phyloP scores from a whole-genome alignment of 441 rosid genomes.

The Pelargonium fulgidum region DNA sequence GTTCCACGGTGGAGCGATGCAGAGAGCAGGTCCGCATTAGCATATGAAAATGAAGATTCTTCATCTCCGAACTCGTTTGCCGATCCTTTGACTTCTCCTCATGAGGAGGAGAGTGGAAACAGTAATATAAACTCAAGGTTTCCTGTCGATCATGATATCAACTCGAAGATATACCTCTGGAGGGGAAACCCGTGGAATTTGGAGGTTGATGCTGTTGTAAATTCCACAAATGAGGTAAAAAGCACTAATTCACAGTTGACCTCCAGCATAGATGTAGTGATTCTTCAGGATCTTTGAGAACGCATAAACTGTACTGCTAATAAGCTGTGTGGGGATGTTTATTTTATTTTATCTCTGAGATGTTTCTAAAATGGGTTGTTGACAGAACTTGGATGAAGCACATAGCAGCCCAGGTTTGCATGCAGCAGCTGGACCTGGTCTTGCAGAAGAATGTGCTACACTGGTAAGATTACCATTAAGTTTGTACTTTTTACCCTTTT shows the following conservation, averaged over 20 bases:
- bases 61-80: constrained; percentile 57
- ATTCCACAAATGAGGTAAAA: constrained; percentile 88
- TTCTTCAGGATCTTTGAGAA: neutral
- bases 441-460: constrained; percentile 90
- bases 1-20: constrained; percentile 90
- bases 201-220: constrained; percentile 98
- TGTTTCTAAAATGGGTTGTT: constrained; percentile 25
- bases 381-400: constrained; percentile 87
- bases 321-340: neutral
- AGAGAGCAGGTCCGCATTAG: constrained; percentile 57
- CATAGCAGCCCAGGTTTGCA: constrained; percentile 94
- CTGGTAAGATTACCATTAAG: constrained; percentile 42
- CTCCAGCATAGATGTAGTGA: neutral
- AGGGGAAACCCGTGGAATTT: constrained; percentile 99
- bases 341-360: constrained; percentile 12
- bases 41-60: constrained; percentile 56
- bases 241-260: neutral
- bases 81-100: constrained; percentile 63
- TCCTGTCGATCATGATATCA: constrained; percentile 79
- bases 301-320: neutral
- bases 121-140: constrained; percentile 72
- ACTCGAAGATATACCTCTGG: constrained; percentile 84
- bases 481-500: neutral
- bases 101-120: constrained; percentile 52
- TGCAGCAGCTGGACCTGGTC: constrained; percentile 97